Conservation (phyloP, 2,329 filamentous ascomycete genomes). For the Trichoderma polysporum region DNA sequence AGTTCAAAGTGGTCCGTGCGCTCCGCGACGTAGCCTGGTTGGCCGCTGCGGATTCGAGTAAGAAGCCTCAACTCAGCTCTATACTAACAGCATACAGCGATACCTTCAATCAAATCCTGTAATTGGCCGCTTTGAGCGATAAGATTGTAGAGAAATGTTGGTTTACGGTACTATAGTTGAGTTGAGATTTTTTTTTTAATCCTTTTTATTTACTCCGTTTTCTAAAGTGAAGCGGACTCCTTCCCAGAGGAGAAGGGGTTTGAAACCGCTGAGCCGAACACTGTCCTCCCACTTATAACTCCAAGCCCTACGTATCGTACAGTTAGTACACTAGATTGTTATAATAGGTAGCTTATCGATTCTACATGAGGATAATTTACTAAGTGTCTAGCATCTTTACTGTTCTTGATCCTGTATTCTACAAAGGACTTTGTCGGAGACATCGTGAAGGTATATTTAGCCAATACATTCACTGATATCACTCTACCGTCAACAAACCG, state of each 20-base stretch:
- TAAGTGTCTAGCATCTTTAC: not conserved
- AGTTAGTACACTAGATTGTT: too few relatives aligned
- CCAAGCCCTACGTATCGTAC: too few relatives aligned
- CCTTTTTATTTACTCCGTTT: not conserved
- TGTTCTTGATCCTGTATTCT: not conserved
- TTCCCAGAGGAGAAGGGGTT: too few relatives aligned
- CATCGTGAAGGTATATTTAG: not conserved
- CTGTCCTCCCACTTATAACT: too few relatives aligned
- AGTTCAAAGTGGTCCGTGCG: conserved; percentile 9
- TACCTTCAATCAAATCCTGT: not conserved
- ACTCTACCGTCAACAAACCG: not conserved
- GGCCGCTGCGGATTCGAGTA: not conserved
- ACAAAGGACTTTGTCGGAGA: not conserved
- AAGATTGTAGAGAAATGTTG: not conserved
- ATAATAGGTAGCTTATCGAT: too few relatives aligned
- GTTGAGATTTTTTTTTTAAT: not conserved
- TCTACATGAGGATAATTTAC: too few relatives aligned
- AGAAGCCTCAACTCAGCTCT: not conserved
- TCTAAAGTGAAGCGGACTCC: not conserved
- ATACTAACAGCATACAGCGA: not conserved
- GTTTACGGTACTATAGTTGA: too few relatives aligned
- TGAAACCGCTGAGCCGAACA: too few relatives aligned
- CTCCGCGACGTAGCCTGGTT: conserved; percentile 2
- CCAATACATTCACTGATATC: not conserved
- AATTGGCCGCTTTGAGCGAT: not conserved